Conservation (phyloP, 352 stramenopile species). For the Globisporangium parvum region DNA sequence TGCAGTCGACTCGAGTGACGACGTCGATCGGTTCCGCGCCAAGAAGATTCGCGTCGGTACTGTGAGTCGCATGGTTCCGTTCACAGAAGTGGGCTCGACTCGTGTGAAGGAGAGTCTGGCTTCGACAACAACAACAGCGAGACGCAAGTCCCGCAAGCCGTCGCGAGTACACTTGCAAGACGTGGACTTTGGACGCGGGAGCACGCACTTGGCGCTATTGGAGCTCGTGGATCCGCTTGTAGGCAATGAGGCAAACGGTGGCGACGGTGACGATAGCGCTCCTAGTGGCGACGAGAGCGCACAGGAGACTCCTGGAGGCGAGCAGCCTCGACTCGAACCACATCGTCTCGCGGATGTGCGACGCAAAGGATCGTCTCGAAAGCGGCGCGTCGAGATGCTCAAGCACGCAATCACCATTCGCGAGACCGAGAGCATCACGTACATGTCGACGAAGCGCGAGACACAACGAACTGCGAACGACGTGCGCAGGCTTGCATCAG, state of each 20-base stretch:
- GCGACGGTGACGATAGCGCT: background rate
- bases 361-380: conserved; percentile 2
- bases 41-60: conserved; percentile 12
- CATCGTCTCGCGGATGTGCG: background rate
- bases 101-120: background rate
- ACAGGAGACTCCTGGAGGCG: too few species aligned
- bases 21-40: conserved; percentile 6
- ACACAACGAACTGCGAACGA: background rate
- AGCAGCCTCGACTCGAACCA: too few species aligned
- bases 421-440: conserved; percentile 9
- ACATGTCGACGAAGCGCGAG: background rate
- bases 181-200: conserved; percentile 3
- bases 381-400: conserved; percentile 9
- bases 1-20: background rate
- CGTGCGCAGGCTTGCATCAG: background rate
- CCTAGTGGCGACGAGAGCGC: background rate
- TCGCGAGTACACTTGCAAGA: conserved; percentile 7
- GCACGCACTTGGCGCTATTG: conserved; percentile 4
- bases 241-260: background rate
- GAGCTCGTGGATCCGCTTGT: conserved; percentile 9
- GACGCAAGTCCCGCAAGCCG: background rate
- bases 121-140: background rate
- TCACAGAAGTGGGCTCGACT: conserved; percentile 2
- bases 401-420: conserved; percentile 6
- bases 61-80: conserved; percentile 10